phyloP scores from a whole-genome alignment of 2,329 filamentous ascomycete genomes.

The Calonectria ilicicola region DNA sequence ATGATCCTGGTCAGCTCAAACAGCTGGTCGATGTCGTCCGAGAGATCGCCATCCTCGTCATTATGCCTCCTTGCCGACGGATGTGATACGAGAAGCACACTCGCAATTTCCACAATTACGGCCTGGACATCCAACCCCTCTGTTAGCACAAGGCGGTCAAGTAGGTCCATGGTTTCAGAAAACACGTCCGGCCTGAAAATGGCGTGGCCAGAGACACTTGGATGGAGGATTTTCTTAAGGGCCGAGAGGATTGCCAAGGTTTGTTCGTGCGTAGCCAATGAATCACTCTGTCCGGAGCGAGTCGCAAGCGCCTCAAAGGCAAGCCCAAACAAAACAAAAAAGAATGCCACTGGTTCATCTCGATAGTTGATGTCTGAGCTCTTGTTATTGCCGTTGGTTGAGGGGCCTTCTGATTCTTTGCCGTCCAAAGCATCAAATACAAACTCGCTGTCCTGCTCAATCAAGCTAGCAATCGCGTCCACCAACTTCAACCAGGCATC shows the following conservation, averaged over 20 bases:
- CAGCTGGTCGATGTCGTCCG: constrained; percentile 96
- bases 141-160: constrained; percentile 92
- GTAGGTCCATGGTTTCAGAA: constrained; percentile 94
- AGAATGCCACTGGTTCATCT: constrained; percentile 97
- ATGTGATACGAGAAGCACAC: constrained; percentile 90
- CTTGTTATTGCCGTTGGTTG: constrained; percentile 66
- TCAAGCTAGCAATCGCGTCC: constrained; percentile 95
- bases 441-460: constrained; percentile 97
- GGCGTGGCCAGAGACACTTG: constrained; percentile 93
- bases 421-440: constrained; percentile 97
- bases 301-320: constrained; percentile 96
- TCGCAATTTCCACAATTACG: constrained; percentile 93
- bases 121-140: constrained; percentile 90
- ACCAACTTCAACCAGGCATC: constrained; percentile 97
- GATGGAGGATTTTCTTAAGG: constrained; percentile 93
- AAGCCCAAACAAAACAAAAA: constrained; percentile 97
- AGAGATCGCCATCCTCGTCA: constrained; percentile 79
- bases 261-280: constrained; percentile 79
- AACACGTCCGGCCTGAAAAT: constrained; percentile 98
- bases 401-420: constrained; percentile 69
- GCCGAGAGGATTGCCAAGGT: constrained; percentile 90
- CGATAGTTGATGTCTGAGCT: constrained; percentile 93
- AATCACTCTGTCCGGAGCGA: constrained; percentile 65
- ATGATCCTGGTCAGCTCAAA: constrained; percentile 98
- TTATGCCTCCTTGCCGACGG: constrained; percentile 78